Conservation (phyloP, 345 rosid species). For the Viola odorata region DNA sequence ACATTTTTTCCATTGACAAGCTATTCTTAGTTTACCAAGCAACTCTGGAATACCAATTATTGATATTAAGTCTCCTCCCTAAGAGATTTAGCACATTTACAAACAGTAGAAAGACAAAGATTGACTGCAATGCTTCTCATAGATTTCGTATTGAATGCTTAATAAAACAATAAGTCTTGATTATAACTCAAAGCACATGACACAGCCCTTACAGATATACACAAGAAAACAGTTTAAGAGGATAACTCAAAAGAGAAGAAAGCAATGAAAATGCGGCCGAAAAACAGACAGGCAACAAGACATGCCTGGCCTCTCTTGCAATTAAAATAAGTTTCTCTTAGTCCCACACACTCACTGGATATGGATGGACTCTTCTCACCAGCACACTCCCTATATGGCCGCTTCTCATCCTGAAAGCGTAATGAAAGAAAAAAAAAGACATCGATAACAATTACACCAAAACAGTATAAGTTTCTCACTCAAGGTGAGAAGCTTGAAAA, state of each 20-base stretch:
- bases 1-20: background rate
- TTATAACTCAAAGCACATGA: background rate
- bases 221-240: too few species aligned
- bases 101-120: too few species aligned
- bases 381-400: constrained; percentile 74
- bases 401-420: constrained; percentile 67
- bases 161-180: background rate
- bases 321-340: constrained; percentile 92
- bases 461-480: background rate
- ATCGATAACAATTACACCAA: background rate
- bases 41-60: too few species aligned
- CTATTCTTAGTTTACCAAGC: background rate
- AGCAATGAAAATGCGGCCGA: background rate
- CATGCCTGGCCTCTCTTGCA: constrained; percentile 93
- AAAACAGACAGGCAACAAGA: constrained; percentile 1
- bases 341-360: constrained; percentile 85
- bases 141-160: too few species aligned
- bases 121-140: too few species aligned
- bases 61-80: too few species aligned
- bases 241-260: background rate
- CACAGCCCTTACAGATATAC: too few species aligned
- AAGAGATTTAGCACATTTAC: too few species aligned
- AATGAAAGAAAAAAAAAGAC: too few species aligned
- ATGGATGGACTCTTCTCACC: constrained; percentile 81
- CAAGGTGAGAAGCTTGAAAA: background rate